phyloP scores from a whole-genome alignment of 306 rosid genomes.

The Psophocarpus tetragonolobus region DNA sequence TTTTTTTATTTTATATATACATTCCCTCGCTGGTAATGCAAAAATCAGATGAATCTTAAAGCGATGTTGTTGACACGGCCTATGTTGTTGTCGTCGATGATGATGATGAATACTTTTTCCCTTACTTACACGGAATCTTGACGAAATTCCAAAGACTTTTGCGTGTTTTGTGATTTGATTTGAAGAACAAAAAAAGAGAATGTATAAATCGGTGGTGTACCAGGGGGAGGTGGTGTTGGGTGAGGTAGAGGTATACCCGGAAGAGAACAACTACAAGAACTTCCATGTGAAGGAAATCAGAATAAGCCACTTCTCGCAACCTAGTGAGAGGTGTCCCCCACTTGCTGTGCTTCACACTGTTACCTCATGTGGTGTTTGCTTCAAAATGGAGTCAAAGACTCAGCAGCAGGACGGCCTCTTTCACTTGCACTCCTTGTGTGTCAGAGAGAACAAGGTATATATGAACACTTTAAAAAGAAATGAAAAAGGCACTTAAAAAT shows the following conservation, averaged over 20 bases:
- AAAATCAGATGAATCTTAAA: constrained; percentile 69
- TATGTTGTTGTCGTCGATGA: constrained; percentile 54
- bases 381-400: constrained; percentile 99
- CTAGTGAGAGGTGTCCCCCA: constrained; percentile 99
- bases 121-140: constrained; percentile 37
- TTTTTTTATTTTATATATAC: constrained; percentile 20
- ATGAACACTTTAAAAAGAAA: constrained; percentile 36
- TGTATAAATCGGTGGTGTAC: constrained; percentile 87
- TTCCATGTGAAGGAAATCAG: constrained; percentile 86
- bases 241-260: constrained; percentile 84
- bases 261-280: constrained; percentile 64
- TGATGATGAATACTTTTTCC: constrained; percentile 48
- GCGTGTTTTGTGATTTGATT: constrained; percentile 37
- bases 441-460: constrained; percentile 99
- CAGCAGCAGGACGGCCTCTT: constrained; percentile 70
- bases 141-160: constrained; percentile 49
- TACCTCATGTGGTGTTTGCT: constrained; percentile 81
- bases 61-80: constrained; percentile 47
- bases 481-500: neutral
- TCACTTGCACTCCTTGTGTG: constrained; percentile 96
- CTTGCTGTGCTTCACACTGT: constrained; percentile 97
- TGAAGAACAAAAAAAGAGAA: constrained; percentile 33
- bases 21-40: constrained; percentile 42
- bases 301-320: constrained; percentile 80
- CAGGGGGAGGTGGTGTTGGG: constrained; percentile 88